These are phyloP conservation scores for Glycine soja DNA, from an alignment of 306 rosid species.

Conservation along the genomic window DNA sequence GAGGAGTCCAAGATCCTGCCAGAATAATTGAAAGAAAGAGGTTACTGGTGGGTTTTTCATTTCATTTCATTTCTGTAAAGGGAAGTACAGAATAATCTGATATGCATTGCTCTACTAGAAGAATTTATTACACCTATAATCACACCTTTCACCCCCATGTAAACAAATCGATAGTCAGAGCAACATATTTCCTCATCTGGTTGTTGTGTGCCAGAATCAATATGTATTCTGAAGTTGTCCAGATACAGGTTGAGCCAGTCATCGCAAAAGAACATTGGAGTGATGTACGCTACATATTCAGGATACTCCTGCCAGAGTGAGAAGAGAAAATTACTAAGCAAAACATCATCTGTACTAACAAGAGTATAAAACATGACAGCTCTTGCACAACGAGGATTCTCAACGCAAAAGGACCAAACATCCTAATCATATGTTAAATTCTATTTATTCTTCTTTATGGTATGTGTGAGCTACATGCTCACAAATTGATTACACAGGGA, in stretches of 20 bases:
- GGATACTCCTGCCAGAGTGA: constrained; percentile 78
- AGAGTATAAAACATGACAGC: constrained; percentile 27
- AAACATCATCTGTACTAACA: constrained; percentile 20
- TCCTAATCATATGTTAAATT: not conserved
- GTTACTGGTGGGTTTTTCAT: constrained; percentile 37
- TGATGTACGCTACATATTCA: constrained; percentile 74
- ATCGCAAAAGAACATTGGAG: constrained; percentile 81
- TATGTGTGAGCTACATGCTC: constrained; percentile 4
- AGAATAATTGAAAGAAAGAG: constrained; percentile 46
- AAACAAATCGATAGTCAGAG: constrained; percentile 95
- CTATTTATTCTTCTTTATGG: not conserved
- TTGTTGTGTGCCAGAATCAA: constrained; percentile 61
- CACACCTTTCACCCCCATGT: constrained; percentile 91
- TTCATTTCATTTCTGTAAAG: constrained; percentile 32
- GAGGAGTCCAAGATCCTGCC: constrained; percentile 97
- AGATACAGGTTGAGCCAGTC: constrained; percentile 96
- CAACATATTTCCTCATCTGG: constrained; percentile 74
- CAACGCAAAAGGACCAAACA: not conserved
- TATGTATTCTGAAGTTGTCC: constrained; percentile 76
- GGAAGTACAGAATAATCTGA: constrained; percentile 19
- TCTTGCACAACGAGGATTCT: constrained; percentile 12
- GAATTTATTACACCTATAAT: constrained; percentile 23
- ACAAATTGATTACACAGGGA: not conserved
- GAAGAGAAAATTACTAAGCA: constrained; percentile 45
- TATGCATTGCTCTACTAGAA: not conserved